Conservation (phyloP, 441 rosid genomes). For the Pelargonium australe region DNA sequence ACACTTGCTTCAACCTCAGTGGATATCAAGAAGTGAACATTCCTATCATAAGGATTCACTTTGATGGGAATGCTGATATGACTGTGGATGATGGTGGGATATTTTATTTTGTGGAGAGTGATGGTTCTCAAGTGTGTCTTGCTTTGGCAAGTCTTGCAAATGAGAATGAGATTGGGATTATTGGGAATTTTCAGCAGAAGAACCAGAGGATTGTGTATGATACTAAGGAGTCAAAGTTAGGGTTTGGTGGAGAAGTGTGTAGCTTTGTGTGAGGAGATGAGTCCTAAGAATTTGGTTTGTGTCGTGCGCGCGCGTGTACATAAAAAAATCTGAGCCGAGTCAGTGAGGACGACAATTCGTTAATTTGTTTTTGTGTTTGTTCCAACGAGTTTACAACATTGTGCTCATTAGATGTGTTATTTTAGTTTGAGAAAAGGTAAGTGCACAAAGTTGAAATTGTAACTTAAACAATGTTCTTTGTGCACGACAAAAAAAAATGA, state of each 20-base stretch:
- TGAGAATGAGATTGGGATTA: conserved; percentile 63
- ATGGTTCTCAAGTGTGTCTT: conserved; percentile 79
- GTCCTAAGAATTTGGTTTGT: neutral
- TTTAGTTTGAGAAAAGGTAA: no score
- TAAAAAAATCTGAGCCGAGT: no score
- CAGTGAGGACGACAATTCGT: no score
- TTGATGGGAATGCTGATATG: conserved; percentile 52
- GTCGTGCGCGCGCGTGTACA: no score
- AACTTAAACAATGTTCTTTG: no score
- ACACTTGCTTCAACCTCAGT: conserved; percentile 74
- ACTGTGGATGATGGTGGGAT: conserved; percentile 64
- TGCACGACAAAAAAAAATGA: no score
- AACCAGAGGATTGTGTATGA: conserved; percentile 84
- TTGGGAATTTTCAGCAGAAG: conserved; percentile 84
- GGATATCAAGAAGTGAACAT: conserved; percentile 56
- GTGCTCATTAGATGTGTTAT: no score
- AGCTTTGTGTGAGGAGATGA: conserved; percentile 32
- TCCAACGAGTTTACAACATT: no score
- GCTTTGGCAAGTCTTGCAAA: conserved; percentile 73
- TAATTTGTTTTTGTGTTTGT: no score
- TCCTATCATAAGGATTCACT: conserved; percentile 54
- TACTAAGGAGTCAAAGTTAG: conserved; percentile 54
- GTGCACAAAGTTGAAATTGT: no score
- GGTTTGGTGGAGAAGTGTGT: conserved; percentile 76
- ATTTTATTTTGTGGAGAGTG: conserved; percentile 65